Conservation (phyloP, 257 asterid genomes). For the Coffea eugenioides region DNA sequence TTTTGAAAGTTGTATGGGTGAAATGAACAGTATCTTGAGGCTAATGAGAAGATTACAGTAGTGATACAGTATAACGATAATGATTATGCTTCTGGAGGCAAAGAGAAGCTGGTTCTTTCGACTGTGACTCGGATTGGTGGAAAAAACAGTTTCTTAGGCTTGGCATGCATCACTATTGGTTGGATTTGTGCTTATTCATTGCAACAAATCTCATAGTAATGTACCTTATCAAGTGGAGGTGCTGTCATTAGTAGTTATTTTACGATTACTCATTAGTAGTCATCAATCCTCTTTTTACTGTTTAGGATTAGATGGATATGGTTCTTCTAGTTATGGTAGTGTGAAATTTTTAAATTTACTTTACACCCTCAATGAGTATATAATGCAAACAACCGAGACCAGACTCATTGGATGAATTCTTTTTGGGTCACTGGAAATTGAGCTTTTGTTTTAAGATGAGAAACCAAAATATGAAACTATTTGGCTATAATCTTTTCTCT, state of each 20-base stretch:
- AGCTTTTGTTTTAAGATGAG: no score
- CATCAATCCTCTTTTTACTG: background rate
- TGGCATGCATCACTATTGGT: slow-evolving; percentile 62
- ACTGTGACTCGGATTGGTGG: slow-evolving; percentile 96
- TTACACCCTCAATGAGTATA: background rate
- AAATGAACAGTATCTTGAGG: slow-evolving; percentile 74
- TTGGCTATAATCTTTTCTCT: background rate
- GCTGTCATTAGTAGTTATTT: background rate
- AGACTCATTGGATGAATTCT: background rate
- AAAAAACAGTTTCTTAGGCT: slow-evolving; percentile 70
- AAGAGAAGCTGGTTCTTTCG: slow-evolving; percentile 71
- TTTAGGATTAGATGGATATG: background rate
- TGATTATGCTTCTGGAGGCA: slow-evolving; percentile 69
- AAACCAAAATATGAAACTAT: background rate
- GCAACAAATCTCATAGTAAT: slow-evolving; percentile 55
- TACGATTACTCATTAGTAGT: background rate
- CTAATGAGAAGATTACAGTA: slow-evolving; percentile 56
- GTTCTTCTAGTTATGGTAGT: background rate
- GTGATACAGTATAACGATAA: slow-evolving; percentile 76
- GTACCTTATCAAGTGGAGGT: slow-evolving; percentile 82
- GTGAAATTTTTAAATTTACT: background rate
- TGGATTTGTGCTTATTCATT: slow-evolving; percentile 56
- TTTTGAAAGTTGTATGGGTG: slow-evolving; percentile 84
- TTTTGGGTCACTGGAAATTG: no score
- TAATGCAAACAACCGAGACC: background rate